These are phyloP conservation scores for Trametes coccinea DNA, from an alignment of 768 basidiomycete genomes.

Conservation along the genomic window DNA sequence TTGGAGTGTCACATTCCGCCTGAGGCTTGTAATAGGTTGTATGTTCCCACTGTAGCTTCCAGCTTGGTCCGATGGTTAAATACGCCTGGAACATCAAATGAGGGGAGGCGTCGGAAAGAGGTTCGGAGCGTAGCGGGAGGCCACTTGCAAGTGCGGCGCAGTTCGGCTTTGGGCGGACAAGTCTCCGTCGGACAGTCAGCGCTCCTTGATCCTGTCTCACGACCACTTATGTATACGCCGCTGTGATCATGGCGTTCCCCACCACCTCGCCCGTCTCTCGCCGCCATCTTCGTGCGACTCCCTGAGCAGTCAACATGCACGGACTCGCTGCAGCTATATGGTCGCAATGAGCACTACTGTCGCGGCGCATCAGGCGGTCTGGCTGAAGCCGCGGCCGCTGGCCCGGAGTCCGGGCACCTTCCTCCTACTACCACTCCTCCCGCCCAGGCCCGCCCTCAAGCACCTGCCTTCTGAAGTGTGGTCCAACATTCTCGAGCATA, in stretches of 20 bases:
- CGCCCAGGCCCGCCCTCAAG: conserved; percentile 48
- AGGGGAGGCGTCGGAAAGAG: neutral
- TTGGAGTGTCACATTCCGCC: no score
- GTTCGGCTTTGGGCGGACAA: conserved; percentile 12
- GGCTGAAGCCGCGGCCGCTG: conserved; percentile 70
- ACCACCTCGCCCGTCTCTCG: neutral
- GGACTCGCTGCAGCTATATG: neutral
- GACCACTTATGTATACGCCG: conserved; percentile 10
- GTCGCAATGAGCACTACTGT: conserved; percentile 1
- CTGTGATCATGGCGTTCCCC: neutral
- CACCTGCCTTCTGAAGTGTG: conserved; percentile 72
- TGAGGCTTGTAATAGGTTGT: no score
- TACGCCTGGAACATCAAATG: no score
- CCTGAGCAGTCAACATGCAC: neutral
- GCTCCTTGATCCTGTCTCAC: conserved; percentile 5
- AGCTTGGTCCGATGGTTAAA: no score
- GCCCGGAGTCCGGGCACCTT: conserved; percentile 59
- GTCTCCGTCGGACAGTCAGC: neutral
- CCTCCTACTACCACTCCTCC: conserved; percentile 68
- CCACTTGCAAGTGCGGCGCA: neutral
- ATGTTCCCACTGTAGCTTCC: no score
- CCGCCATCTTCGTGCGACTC: neutral
- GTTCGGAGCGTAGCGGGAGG: neutral
- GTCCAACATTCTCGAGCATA: conserved; percentile 56
- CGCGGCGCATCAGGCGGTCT: conserved; percentile 28